Conservation (phyloP, 345 rosid species). For the Microcos paniculata region DNA sequence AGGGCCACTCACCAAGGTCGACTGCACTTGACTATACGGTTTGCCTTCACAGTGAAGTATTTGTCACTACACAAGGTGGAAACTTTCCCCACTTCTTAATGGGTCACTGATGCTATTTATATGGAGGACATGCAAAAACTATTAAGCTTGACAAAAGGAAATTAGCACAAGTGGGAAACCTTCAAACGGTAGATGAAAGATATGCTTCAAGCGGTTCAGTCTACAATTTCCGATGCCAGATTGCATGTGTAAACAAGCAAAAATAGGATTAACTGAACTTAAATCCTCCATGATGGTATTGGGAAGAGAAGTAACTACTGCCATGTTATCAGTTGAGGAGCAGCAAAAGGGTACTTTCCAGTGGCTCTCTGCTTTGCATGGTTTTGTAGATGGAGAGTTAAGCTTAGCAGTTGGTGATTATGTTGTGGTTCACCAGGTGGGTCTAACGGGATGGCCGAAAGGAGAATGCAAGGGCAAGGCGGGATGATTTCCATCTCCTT, state of each 20-base stretch:
- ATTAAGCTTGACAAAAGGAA: constrained; percentile 89
- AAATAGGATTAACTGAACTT: constrained; percentile 65
- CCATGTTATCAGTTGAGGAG: constrained; percentile 84
- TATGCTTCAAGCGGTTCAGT: constrained; percentile 76
- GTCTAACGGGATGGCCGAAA: constrained; percentile 92
- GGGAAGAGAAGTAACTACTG: constrained; percentile 86
- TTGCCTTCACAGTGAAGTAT: constrained; percentile 93
- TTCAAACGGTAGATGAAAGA: constrained; percentile 79
- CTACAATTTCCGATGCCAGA: constrained; percentile 93
- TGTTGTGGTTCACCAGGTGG: constrained; percentile 86
- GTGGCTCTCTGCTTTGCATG: constrained; percentile 48
- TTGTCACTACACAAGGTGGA: constrained; percentile 98
- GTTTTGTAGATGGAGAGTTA: constrained; percentile 53
- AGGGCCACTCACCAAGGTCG: constrained; percentile 86
- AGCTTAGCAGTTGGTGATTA: constrained; percentile 70
- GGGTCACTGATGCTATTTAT: constrained; percentile 88
- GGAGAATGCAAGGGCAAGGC: constrained; percentile 82
- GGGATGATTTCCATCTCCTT: constrained; percentile 95
- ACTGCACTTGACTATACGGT: constrained; percentile 94
- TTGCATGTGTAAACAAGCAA: constrained; percentile 77
- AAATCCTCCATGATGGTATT: constrained; percentile 68
- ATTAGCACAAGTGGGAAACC: constrained; percentile 84
- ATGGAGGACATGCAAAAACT: constrained; percentile 90
- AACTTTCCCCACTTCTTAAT: constrained; percentile 96
- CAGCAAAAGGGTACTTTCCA: constrained; percentile 73